Evolutionary conservation across 768 basidiomycete genomes (phyloP), one percentile per base, ranked within the genome.

Genomic region (Lactarius trivialis): DNA sequence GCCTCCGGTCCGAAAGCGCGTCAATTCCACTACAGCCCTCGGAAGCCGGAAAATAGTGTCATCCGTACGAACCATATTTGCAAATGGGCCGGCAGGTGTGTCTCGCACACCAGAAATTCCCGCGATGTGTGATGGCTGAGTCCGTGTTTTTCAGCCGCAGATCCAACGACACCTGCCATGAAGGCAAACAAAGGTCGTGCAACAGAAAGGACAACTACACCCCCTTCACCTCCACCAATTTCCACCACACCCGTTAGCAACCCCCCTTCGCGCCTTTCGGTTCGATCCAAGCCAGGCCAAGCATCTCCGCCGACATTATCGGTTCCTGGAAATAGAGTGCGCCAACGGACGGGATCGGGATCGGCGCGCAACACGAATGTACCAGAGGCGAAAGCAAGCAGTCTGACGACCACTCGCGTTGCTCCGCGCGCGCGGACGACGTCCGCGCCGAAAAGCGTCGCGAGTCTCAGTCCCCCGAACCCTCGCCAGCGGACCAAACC

Each of bases 1-100:
- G 33, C 34, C 43, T 30, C 63, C 63, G 0, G 5, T 57, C 36
- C 63, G 65, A 33, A 67, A 61, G 39, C 65, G 65, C 17, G 64
- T 67, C 51, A 65, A 56, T 49, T 67, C 65, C 28, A 48, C 64
- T 48, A 67, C 65, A 12, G 64, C 64, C 24, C 52, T 67, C 19
- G 65, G 63, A 55, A 58, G 24, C 14, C 55, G 56, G 15, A 56
- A 65, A 17, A 65, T 61, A 21, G 57, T 61, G 56, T 66, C 58
- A 11, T 61, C 64, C 17, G 64, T 62, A 4, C 64, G 64, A 37
- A 63, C 41, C 50, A 56, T 65, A 6, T 65, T 65, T 56, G 17
- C 61, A 39, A 65, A 34, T 26, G 64, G 43, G 8, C 55, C 50
- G 24, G 39, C n/a, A 6, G 28, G 12, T 30, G 49, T 8, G 14